Evolutionary conservation across 1,284 basidiomycete genomes (phyloP).

Genomic region (Ustilago cynodontis): DNA sequence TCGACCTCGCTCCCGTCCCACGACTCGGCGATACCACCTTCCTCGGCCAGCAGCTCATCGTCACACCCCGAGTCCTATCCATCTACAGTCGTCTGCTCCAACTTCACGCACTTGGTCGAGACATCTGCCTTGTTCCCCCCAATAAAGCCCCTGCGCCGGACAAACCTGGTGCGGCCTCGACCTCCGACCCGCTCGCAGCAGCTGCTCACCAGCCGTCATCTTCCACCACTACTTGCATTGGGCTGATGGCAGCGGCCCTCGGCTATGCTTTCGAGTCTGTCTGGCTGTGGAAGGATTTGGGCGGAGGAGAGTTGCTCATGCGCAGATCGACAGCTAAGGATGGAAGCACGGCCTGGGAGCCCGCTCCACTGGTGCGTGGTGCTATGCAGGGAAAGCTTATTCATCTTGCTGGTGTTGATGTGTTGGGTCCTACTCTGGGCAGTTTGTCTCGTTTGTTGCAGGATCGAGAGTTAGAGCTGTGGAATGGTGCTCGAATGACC

Average conservation of each 20-base stretch:
- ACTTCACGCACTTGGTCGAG: slow-evolving; percentile 67
- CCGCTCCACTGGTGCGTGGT: slow-evolving; percentile 64
- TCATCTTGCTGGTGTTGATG: slow-evolving; percentile 70
- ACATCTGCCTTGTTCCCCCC: slow-evolving; percentile 66
- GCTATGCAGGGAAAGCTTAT: slow-evolving; percentile 69
- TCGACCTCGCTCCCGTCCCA: slow-evolving; percentile 57
- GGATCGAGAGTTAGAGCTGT: slow-evolving; percentile 68
- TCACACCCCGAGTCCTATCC: slow-evolving; percentile 67
- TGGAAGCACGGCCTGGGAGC: slow-evolving; percentile 67
- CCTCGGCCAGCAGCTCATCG: slow-evolving; percentile 42
- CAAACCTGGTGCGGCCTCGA: slow-evolving; percentile 39
- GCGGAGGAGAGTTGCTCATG: slow-evolving; percentile 69
- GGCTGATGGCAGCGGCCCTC: slow-evolving; percentile 67
- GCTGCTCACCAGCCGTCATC: slow-evolving; percentile 64
- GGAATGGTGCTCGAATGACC: slow-evolving; percentile 63
- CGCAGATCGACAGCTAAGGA: slow-evolving; percentile 64
- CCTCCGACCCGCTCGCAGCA: slow-evolving; percentile 32
- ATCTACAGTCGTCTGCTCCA: slow-evolving; percentile 68
- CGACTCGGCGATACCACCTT: slow-evolving; percentile 35
- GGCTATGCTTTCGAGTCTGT: slow-evolving; percentile 70
- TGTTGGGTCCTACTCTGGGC: slow-evolving; percentile 69
- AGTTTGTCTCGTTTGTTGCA: slow-evolving; percentile 63
- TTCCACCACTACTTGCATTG: slow-evolving; percentile 69
- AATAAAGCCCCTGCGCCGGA: slow-evolving; percentile 30
- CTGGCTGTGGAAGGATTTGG: slow-evolving; percentile 70